Percentiles rank a stretch among this genome's conserved stretches.
Evolutionary conservation across 1,284 basidiomycete species (phyloP).

Genomic region (Rhodotorula sp.): DNA sequence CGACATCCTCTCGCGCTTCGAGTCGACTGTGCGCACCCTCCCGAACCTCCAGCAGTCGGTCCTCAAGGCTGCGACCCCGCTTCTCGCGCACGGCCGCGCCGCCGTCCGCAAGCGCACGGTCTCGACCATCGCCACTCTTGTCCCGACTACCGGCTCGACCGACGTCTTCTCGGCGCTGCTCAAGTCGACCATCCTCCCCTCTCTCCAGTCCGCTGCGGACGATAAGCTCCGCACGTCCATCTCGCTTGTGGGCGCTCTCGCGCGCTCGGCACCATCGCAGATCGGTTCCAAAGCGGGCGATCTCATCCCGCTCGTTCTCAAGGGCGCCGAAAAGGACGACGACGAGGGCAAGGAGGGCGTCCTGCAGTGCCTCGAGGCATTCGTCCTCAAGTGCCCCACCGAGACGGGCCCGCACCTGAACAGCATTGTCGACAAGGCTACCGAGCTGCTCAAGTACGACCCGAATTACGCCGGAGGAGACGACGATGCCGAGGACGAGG

Average conservation of each 20-base stretch:
- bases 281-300: conserved; percentile 63
- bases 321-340: conserved; percentile 67
- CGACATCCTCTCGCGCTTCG: conserved; percentile 86
- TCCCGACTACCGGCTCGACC: conserved; percentile 18
- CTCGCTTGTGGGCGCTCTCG: conserved; percentile 75
- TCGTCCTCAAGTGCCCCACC: conserved; percentile 77
- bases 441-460: conserved; percentile 73
- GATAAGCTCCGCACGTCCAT: conserved; percentile 75
- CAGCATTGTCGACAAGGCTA: conserved; percentile 68
- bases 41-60: conserved; percentile 58
- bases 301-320: conserved; percentile 68
- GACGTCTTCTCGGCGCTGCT: conserved; percentile 24
- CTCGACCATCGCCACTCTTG: conserved; percentile 60
- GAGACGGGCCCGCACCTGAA: conserved; percentile 74
- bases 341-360: conserved; percentile 77
- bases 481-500: conserved; percentile 61
- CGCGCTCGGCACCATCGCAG: conserved; percentile 61
- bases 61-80: conserved; percentile 69
- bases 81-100: conserved; percentile 72
- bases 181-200: conserved; percentile 17
- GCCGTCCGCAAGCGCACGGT: conserved; percentile 90
- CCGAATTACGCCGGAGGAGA: conserved; percentile 78
- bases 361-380: conserved; percentile 77
- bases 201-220: conserved; percentile 44
- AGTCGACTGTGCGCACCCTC: conserved; percentile 56